Evolutionary conservation across 2,329 filamentous ascomycete species (phyloP), one percentile per base, ranked within the genome.

Genomic region (Cytospora schulzeri): DNA sequence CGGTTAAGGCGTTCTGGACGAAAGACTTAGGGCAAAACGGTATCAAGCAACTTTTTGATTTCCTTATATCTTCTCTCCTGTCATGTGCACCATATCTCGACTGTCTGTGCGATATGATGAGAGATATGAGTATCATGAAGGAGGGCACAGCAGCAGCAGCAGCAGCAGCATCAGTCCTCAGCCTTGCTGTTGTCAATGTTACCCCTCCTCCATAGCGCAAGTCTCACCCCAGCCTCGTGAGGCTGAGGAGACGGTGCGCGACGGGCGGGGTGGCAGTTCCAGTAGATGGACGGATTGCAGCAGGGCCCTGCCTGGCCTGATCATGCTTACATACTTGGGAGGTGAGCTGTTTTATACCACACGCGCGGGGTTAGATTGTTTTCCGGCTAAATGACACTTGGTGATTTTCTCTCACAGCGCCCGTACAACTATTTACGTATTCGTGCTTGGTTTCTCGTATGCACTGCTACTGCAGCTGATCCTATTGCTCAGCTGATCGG

Each of bases 11-110:
- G 63, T 65, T 62, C 24, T 54, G 60, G 45, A 35, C 29, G 35
- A 50, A 55, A 65, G 63, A 65, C 45, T 28, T 15, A 59, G 63
- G 63, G 38, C 63, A 65, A 63, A 65, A 65, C 54, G 63, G 60
- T 58, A 59, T 65, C 51, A 35, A 63, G 63, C 63, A 63, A 62
- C 53, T 55, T 26, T 53, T 59, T 33, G 52, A 26, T 50, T 59
- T 55, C 51, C 54, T 54, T 53, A 35, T 24, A 35, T 22, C 15
- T 28, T 31, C 41, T 57, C 41, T 62, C 52, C 33, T 35, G 45
- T 48, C 45, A 48, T 22, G n/a, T 48, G 45, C 19, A 22, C 11
- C n/a, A 12, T 24, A 12, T 9, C n/a, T 22, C 41, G 11, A 8
- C 41, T 48, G 45, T 48, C 45, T 48, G 38, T 45, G 45, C 4